These are phyloP conservation scores for Suillus paluster DNA, from an alignment of 768 basidiomycete species.

Conservation along the genomic window DNA sequence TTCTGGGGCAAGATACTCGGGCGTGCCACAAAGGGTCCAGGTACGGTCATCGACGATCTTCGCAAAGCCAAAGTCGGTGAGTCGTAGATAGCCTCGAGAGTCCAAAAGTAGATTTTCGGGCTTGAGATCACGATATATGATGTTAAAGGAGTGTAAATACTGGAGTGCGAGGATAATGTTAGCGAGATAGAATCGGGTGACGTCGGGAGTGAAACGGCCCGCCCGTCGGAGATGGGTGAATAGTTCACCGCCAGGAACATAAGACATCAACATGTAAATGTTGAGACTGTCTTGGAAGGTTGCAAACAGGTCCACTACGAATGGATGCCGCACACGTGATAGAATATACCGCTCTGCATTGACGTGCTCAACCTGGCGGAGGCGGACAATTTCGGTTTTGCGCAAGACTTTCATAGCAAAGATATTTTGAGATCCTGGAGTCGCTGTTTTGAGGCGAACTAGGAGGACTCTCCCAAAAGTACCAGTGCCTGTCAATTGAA, in stretches of 20 bases:
- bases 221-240: conserved; percentile 96
- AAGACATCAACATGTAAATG: conserved; percentile 97
- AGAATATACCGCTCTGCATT: conserved; percentile 96
- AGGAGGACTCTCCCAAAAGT: conserved; percentile 95
- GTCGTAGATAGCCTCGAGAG: conserved; percentile 88
- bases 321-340: conserved; percentile 89
- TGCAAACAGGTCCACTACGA: conserved; percentile 94
- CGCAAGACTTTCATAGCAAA: conserved; percentile 91
- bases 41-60: conserved; percentile 98
- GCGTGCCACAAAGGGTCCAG: conserved; percentile 96
- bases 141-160: conserved; percentile 94
- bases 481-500: conserved; percentile 73
- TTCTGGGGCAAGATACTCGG: conserved; percentile 97
- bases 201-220: conserved; percentile 93
- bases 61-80: conserved; percentile 98
- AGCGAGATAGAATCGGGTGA: conserved; percentile 96
- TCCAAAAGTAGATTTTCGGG: conserved; percentile 98
- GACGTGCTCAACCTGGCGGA: conserved; percentile 97
- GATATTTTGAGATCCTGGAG: conserved; percentile 45
- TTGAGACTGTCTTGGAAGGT: conserved; percentile 96
- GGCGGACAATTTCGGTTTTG: conserved; percentile 82
- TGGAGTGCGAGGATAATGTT: conserved; percentile 94
- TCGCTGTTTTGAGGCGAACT: conserved; percentile 72
- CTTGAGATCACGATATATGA: conserved; percentile 98
- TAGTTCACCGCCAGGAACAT: conserved; percentile 95